Conservation (phyloP, 352 stramenopile species). For the Phytophthora multivora region DNA sequence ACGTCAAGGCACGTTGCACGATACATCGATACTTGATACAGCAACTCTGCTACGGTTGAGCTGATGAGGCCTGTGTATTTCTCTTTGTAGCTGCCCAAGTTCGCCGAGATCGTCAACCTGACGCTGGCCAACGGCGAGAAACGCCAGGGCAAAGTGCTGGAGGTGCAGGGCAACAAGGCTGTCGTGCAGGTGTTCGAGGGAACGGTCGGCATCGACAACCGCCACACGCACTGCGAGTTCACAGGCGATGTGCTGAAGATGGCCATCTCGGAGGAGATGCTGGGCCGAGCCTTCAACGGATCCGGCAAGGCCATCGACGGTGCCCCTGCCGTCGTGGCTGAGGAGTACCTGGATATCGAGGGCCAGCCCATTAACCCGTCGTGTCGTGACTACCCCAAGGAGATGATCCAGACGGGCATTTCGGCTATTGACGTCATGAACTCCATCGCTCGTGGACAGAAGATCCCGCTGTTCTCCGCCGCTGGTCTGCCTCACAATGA, state of each 20-base stretch:
- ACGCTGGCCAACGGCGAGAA: conserved; percentile 96
- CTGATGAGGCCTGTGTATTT: conserved; percentile 1
- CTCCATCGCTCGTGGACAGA: conserved; percentile 99
- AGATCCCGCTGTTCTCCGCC: conserved; percentile 99
- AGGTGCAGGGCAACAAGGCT: conserved; percentile 97
- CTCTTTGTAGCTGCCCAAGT: conserved; percentile 92
- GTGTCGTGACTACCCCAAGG: conserved; percentile 99
- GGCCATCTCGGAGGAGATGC: conserved; percentile 99
- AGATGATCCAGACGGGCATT: conserved; percentile 99
- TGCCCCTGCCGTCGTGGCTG: conserved; percentile 96
- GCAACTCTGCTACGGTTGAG: neutral
- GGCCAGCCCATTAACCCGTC: conserved; percentile 99
- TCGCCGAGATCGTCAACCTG: conserved; percentile 99
- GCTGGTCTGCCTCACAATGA: conserved; percentile 99
- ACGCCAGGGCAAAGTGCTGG: conserved; percentile 93
- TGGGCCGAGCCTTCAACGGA: conserved; percentile 97
- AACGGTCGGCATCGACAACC: conserved; percentile 99
- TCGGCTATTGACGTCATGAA: conserved; percentile 99
- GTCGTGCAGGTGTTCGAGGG: conserved; percentile 98
- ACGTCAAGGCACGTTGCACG: conserved; percentile 93
- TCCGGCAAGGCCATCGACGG: conserved; percentile 98
- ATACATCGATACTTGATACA: neutral
- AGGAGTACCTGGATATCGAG: conserved; percentile 99
- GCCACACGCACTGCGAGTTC: conserved; percentile 98
- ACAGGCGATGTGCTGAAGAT: conserved; percentile 99